phyloP scores from a whole-genome alignment of 495 filamentous ascomycete species.

The Podospora tetraspora region DNA sequence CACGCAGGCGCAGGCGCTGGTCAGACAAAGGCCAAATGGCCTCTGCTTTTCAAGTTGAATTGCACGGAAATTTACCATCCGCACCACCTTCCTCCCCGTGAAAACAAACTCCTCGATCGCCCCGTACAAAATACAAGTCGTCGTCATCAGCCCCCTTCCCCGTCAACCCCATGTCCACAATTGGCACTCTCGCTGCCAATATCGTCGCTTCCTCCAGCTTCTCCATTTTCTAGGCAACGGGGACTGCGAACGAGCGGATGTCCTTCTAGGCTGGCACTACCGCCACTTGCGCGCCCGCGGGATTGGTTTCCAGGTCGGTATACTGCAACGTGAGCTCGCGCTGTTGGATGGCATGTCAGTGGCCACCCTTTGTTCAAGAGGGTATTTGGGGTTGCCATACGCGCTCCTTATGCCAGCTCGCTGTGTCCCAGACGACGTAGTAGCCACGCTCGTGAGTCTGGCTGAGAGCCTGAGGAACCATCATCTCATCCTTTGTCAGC shows the following conservation, averaged over 20 bases:
- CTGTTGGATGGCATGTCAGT: constrained; percentile 36
- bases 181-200: neutral
- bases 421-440: constrained; percentile 85
- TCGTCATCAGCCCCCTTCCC: neutral
- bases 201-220: neutral
- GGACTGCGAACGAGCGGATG: neutral
- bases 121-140: neutral
- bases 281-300: constrained; percentile 3
- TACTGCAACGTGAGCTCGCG: constrained; percentile 76
- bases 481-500: constrained; percentile 81
- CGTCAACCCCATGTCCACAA: neutral
- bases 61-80: neutral
- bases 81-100: neutral
- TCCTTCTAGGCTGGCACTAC: constrained; percentile 6
- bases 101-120: neutral
- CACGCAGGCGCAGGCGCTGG: neutral
- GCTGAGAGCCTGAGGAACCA: constrained; percentile 61
- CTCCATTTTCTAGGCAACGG: neutral
- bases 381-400: constrained; percentile 42
- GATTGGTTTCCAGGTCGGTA: constrained; percentile 60
- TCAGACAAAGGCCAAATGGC: neutral
- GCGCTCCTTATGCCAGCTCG: constrained; percentile 74
- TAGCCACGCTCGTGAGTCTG: constrained; percentile 73
- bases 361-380: neutral
- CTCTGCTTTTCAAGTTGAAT: neutral